Evolutionary conservation across 805 yeast genomes (phyloP).

Genomic region (Yamadazyma olivae): DNA sequence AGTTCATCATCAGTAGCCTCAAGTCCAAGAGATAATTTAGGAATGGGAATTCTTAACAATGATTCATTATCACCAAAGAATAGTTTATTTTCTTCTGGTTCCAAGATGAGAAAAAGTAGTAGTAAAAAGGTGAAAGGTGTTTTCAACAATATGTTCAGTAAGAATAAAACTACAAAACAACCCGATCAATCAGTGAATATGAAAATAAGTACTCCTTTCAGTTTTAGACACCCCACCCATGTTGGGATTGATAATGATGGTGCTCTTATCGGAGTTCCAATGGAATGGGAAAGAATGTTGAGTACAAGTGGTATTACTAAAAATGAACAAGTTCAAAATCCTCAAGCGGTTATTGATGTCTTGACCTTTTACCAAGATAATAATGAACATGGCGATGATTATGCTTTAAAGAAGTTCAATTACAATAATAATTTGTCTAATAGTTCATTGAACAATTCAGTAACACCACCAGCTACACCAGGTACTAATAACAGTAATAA

Average conservation of each 20-base stretch:
- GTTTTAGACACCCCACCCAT: constrained; percentile 87
- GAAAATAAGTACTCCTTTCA: constrained; percentile 88
- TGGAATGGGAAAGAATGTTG: constrained; percentile 84
- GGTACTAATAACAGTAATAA: constrained; percentile 9
- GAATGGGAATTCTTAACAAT: constrained; percentile 14
- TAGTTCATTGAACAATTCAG: constrained; percentile 21
- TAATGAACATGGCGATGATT: constrained; percentile 41
- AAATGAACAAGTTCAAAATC: constrained; percentile 86
- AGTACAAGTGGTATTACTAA: constrained; percentile 84
- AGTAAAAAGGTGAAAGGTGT: constrained; percentile 54
- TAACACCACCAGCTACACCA: constrained; percentile 30
- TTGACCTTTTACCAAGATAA: constrained; percentile 76
- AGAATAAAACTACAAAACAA: constrained; percentile 17
- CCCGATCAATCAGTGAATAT: constrained; percentile 24
- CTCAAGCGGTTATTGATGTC: constrained; percentile 90
- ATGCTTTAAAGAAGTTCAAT: constrained; percentile 43
- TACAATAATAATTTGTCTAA: constrained; percentile 21
- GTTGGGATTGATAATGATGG: constrained; percentile 90
- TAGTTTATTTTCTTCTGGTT: constrained; percentile 6
- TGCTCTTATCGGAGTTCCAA: constrained; percentile 87
- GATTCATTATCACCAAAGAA: constrained; percentile 17
- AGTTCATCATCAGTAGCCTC: constrained; percentile 11
- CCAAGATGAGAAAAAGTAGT: constrained; percentile 37
- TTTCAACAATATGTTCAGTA: constrained; percentile 50
- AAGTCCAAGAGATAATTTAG: constrained; percentile 26